These are phyloP conservation scores for Acanthochlamys bracteata DNA, from an alignment of 106 monocot genomes.

Conservation along the genomic window DNA sequence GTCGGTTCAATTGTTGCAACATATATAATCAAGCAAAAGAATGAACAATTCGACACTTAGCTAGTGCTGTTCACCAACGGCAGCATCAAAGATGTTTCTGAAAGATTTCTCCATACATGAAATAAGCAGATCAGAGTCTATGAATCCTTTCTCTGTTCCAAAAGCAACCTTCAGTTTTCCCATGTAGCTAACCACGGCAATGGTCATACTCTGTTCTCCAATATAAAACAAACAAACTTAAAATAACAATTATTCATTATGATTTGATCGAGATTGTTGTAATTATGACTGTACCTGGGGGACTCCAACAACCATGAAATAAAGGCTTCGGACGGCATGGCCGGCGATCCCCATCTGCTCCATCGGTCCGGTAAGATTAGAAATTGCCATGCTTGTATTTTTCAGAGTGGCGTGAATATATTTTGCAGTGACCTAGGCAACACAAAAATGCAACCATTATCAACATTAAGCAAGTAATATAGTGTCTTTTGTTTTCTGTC, in stretches of 20 bases:
- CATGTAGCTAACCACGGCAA: conserved; percentile 64
- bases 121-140: conserved; percentile 33
- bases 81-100: conserved; percentile 38
- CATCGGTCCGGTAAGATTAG: conserved; percentile 52
- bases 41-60: no score
- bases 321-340: conserved; percentile 39
- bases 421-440: conserved; percentile 30
- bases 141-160: conserved; percentile 63
- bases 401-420: conserved; percentile 47
- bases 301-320: conserved; percentile 62
- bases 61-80: conserved; percentile 6
- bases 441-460: not conserved
- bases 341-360: conserved; percentile 53
- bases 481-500: no score
- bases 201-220: conserved; percentile 46
- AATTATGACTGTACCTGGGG: conserved; percentile 40
- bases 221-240: no score
- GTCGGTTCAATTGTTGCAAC: no score
- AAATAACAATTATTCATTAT: no score
- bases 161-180: conserved; percentile 57
- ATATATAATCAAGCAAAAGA: no score
- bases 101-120: conserved; percentile 57
- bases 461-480: no score
- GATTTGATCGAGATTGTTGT: not conserved
- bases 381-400: conserved; percentile 64